Conservation (phyloP, 768 basidiomycete genomes). For the Lanmaoa pseudosensibilis region DNA sequence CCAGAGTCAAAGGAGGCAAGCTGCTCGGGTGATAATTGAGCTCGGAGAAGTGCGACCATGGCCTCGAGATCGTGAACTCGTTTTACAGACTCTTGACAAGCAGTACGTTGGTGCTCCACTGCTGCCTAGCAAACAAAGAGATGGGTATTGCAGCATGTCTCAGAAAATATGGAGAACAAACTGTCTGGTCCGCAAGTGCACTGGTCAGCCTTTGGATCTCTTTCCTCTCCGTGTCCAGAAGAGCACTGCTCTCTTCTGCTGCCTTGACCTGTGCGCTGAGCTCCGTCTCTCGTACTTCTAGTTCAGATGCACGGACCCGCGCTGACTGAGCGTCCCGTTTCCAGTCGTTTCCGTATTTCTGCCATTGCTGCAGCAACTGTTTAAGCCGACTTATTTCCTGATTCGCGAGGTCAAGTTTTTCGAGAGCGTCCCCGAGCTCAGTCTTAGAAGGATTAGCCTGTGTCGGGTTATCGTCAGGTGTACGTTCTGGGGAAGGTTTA, state of each 20-base stretch:
- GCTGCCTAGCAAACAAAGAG: conserved; percentile 11
- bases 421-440: conserved; percentile 1
- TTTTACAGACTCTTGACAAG: conserved; percentile 12
- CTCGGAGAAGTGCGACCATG: conserved; percentile 16
- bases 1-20: conserved; percentile 15
- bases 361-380: conserved; percentile 23
- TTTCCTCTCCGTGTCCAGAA: conserved; percentile 14
- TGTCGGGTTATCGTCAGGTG: conserved; percentile 3
- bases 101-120: conserved; percentile 11
- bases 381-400: conserved; percentile 22
- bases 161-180: conserved; percentile 12
- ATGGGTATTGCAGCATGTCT: neutral
- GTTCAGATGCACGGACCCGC: conserved; percentile 11
- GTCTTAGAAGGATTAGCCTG: conserved; percentile 1
- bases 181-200: conserved; percentile 23
- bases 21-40: conserved; percentile 19
- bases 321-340: conserved; percentile 23
- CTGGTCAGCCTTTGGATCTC: conserved; percentile 12
- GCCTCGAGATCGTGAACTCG: conserved; percentile 20
- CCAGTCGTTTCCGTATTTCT: conserved; percentile 26
- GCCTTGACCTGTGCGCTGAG: conserved; percentile 11
- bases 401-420: conserved; percentile 16
- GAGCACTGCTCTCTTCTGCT: conserved; percentile 8
- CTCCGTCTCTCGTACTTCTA: conserved; percentile 10
- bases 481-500: conserved; percentile 1